Evolutionary conservation across 495 filamentous ascomycete genomes (phyloP), one percentile per base, ranked within the genome.

Genomic region (Rhizodiscina lignyota): DNA sequence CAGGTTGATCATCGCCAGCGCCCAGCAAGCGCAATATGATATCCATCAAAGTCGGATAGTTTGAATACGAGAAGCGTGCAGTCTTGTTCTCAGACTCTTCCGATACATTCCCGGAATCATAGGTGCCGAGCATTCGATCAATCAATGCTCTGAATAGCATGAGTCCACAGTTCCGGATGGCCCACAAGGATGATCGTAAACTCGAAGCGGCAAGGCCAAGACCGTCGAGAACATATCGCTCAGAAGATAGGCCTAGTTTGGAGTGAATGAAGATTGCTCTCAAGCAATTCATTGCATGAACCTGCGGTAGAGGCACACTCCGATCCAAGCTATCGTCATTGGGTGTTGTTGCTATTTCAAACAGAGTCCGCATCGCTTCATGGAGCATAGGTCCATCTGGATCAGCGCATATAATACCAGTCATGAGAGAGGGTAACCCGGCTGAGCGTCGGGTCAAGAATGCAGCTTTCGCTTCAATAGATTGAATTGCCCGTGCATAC

Each of bases 251-350:
- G 6, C 72, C 74, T 10, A 94, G 62, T 16, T 70, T 68, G 4
- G 79, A 77, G 45, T 77, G 83, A 22, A 71, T 80, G 50, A 94
- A 89, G 4, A 89, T 74, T 36, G 85, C 80, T 49, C 86, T 83
- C 30, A 96, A 55, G 41, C 77, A 92, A 43, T 97, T 97, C 42
- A 94, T 63, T 0, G 87, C 83, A 48, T 97, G 89, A 1, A 96
- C 89, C 56, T 94, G 89, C 11, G 85, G 78, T 11, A 96, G 54
- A 2, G 45, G 45, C 21, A 54, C 46, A 35, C 83, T 72, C 2
- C 68, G 67, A 18, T 64, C 49, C n/a, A 58, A 50, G 21, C 54
- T 50, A 34, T 71, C 54, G 0, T 59, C 51, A 15, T 60, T 46
- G 1, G 40, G 40, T 4, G 67, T 67, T 3, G 61, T 49, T n/a